Conservation (phyloP, 352 stramenopile species). For the Pythium monospermum region DNA sequence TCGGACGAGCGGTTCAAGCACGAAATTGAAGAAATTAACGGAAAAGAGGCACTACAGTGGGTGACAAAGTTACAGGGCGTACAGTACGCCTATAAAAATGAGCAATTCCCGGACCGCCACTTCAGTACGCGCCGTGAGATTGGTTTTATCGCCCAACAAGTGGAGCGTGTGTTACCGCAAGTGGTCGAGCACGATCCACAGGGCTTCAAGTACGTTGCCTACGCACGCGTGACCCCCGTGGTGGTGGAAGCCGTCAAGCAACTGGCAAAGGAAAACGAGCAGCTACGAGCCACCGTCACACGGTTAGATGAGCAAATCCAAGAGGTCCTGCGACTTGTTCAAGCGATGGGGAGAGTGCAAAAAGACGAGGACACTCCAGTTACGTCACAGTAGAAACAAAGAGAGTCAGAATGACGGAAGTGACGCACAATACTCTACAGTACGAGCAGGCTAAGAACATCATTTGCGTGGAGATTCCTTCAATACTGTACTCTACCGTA, state of each 20-base stretch:
- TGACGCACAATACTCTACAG: too few species aligned
- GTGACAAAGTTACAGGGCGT: constrained; percentile 50
- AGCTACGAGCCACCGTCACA: background rate
- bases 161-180: constrained; percentile 75
- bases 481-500: too few species aligned
- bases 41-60: constrained; percentile 8
- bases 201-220: constrained; percentile 88
- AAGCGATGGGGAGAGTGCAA: background rate
- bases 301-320: background rate
- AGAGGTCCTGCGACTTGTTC: background rate
- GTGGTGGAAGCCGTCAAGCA: constrained; percentile 78
- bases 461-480: too few species aligned
- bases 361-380: too few species aligned
- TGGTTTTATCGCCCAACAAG: constrained; percentile 87
- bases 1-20: constrained; percentile 87
- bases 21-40: constrained; percentile 50
- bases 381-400: too few species aligned
- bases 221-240: constrained; percentile 71
- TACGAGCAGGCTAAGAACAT: too few species aligned
- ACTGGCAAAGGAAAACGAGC: constrained; percentile 10
- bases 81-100: constrained; percentile 46
- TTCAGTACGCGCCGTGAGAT: constrained; percentile 52
- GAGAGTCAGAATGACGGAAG: too few species aligned
- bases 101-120: constrained; percentile 35
- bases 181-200: constrained; percentile 61